phyloP scores from a whole-genome alignment of 148 eudicot genomes.

The Rhododendron mucronatum region DNA sequence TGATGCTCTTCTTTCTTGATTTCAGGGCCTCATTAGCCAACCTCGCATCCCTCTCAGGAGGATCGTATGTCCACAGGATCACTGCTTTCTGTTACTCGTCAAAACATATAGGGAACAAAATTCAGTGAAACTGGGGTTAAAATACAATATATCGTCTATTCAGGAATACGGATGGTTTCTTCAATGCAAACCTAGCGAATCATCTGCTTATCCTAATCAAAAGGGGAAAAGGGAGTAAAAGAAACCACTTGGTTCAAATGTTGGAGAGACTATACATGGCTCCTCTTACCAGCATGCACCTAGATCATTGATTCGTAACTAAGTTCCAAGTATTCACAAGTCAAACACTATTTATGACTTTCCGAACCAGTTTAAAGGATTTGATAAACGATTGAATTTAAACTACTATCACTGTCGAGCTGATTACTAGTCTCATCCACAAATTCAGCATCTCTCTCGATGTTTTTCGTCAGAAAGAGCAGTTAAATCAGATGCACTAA shows the following conservation, averaged over 20 bases:
- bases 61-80: conserved; percentile 67
- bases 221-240: background rate
- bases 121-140: background rate
- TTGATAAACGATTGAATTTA: background rate
- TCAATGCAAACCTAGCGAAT: background rate
- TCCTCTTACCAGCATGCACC: background rate
- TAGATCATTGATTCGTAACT: background rate
- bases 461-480: too few relatives aligned
- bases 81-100: conserved; percentile 52
- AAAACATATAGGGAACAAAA: background rate
- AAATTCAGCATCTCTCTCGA: background rate
- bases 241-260: background rate
- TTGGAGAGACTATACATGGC: background rate
- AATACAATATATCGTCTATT: background rate
- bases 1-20: conserved; percentile 36
- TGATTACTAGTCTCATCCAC: background rate
- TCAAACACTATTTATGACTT: background rate
- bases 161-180: background rate
- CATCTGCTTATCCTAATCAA: background rate
- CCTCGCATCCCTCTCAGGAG: conserved; percentile 76
- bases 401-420: background rate
- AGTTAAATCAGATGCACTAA: background rate
- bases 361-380: background rate
- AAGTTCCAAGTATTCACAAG: background rate
- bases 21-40: conserved; percentile 59